Conservation (phyloP, 306 rosid genomes). For the Begonia masoniana region DNA sequence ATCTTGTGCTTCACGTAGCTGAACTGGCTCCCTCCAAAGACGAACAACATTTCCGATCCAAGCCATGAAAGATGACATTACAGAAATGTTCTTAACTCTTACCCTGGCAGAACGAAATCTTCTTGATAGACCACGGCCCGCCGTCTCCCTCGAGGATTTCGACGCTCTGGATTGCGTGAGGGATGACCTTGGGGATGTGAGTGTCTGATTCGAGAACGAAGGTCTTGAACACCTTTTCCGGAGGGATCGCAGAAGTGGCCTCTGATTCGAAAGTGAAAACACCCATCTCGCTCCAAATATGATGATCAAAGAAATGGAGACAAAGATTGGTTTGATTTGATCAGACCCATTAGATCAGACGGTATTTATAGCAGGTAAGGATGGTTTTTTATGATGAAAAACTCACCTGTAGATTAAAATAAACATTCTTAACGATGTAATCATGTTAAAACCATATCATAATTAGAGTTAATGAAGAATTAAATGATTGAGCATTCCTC, state of each 20-base stretch:
- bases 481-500: too few relatives aligned
- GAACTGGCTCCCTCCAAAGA: slow-evolving; percentile 35
- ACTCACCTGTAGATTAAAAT: too few relatives aligned
- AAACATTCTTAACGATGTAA: too few relatives aligned
- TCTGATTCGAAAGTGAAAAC: slow-evolving; percentile 22
- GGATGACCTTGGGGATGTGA: slow-evolving; percentile 42
- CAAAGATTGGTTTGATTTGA: too few relatives aligned
- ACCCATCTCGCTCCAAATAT: slow-evolving; percentile 21
- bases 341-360: too few relatives aligned
- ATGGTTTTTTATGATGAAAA: too few relatives aligned
- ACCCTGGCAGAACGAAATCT: slow-evolving; percentile 41
- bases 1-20: slow-evolving; percentile 48
- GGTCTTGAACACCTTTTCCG: slow-evolving; percentile 48
- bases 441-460: too few relatives aligned
- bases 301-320: too few relatives aligned
- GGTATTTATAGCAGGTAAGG: too few relatives aligned
- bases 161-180: slow-evolving; percentile 24
- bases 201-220: slow-evolving; percentile 42
- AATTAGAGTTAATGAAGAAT: too few relatives aligned
- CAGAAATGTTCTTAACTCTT: not conserved
- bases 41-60: not conserved
- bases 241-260: slow-evolving; percentile 21
- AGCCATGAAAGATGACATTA: not conserved
- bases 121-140: slow-evolving; percentile 52
- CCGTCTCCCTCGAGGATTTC: slow-evolving; percentile 55